These are phyloP conservation scores for Leccinum uliginosum DNA, from an alignment of 768 basidiomycete genomes.

Conservation along the genomic window DNA sequence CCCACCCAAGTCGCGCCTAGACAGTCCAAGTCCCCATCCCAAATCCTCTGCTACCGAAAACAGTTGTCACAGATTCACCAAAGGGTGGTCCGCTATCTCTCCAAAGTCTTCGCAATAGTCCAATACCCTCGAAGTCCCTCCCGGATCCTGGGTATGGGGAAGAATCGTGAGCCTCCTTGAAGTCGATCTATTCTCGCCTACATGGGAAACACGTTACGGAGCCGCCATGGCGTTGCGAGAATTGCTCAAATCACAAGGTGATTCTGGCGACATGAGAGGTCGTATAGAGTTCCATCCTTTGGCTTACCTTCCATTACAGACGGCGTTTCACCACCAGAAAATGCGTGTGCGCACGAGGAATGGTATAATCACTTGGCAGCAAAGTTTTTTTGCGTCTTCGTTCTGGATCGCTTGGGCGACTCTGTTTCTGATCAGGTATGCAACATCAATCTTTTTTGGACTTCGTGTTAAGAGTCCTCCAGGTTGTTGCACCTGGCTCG, in stretches of 20 bases:
- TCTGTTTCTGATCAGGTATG: constrained; percentile 87
- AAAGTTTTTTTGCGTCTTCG: constrained; percentile 82
- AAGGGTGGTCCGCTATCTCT: constrained; percentile 83
- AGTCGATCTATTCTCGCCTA: constrained; percentile 76
- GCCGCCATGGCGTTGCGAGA: constrained; percentile 89
- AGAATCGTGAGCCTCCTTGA: constrained; percentile 75
- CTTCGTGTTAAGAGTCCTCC: background rate
- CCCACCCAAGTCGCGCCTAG: constrained; percentile 48
- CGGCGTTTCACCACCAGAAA: constrained; percentile 48
- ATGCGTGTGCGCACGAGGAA: constrained; percentile 64
- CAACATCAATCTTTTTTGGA: background rate
- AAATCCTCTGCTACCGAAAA: constrained; percentile 49
- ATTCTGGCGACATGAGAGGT: constrained; percentile 81
- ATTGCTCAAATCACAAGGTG: constrained; percentile 78
- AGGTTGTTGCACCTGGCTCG: constrained; percentile 91
- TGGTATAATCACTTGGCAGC: constrained; percentile 90
- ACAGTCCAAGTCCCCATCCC: constrained; percentile 46
- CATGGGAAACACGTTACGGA: constrained; percentile 95
- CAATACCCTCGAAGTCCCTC: constrained; percentile 69
- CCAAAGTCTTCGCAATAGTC: constrained; percentile 75
- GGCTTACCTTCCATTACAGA: constrained; percentile 35
- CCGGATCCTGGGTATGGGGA: constrained; percentile 84
- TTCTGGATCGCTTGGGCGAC: constrained; percentile 95
- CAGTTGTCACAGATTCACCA: constrained; percentile 69
- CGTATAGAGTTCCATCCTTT: background rate